Conservation (phyloP, 1,284 basidiomycete genomes). For the Trametes pubescens region DNA sequence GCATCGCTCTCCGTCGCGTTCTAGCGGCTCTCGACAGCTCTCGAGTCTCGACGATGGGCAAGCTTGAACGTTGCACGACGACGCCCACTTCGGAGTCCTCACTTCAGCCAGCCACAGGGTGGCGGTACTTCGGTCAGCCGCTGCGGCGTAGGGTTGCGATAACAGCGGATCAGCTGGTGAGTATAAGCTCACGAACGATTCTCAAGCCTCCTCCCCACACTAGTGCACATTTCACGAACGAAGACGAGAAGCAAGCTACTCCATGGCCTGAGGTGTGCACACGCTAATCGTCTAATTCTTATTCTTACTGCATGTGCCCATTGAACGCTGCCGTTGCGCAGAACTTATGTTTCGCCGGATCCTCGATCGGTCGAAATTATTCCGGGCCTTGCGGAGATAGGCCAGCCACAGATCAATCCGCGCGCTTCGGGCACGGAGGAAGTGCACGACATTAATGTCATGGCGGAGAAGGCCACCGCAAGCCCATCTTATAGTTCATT, state of each 20-base stretch:
- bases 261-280: background rate
- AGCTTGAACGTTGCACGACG: background rate
- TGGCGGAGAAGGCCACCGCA: too few relatives aligned
- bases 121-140: background rate
- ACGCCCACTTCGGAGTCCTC: too few relatives aligned
- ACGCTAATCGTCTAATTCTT: background rate
- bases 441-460: too few relatives aligned
- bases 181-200: background rate
- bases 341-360: background rate
- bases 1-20: background rate
- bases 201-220: background rate
- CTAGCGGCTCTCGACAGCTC: background rate
- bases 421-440: too few relatives aligned
- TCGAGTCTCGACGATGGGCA: conserved; percentile 6
- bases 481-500: too few relatives aligned
- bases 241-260: background rate
- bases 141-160: background rate
- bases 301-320: too few relatives aligned
- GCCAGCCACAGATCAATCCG: background rate
- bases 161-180: background rate
- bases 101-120: conserved; percentile 1
- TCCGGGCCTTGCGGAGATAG: background rate
- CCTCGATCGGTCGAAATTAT: background rate
- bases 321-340: background rate
- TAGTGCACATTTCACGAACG: conserved; percentile 1